Evolutionary conservation across 2,329 filamentous ascomycete genomes (phyloP), one percentile per base, ranked within the genome.

Genomic region (Cercospora sp.): DNA sequence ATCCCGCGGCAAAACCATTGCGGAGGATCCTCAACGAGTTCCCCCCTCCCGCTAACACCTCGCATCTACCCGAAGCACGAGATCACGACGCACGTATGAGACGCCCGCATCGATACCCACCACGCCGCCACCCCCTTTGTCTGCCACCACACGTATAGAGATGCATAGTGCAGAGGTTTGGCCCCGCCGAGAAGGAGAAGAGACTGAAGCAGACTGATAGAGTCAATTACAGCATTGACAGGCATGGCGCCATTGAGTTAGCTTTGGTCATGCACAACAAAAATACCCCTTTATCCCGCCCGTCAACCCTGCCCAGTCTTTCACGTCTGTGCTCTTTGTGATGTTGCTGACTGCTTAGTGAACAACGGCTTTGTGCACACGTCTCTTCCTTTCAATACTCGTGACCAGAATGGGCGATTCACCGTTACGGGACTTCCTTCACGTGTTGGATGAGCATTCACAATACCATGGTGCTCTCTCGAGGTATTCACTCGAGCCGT

Each of bases 91-190:
- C 59, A 58, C 60, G 59, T 48, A 66, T 36, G 58, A 62, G 42
- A 60, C 58, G 42, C 42, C 57, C 55, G 64, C 57, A 57, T 62
- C 58, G 58, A 61, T 66, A 61, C 33, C 58, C 58, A 36, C 40
- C 62, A 58, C 51, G 62, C 62, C 62, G 53, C 62, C n/a, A 64
- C 51, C 51, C 62, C 62, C 40, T 59, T 64, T 59, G 62, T 64
- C 62, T 64, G 62, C 62, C 62, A 42, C 62, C 62, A 42, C 62
- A 64, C 23, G 36, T 42, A 64, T 64, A 53, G 53, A 53, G 31
- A 64, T 57, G 53, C 33, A 59, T 59, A 45, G 33, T 33, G 51
- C 62, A 64, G 62, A 40, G 57, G 51, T 51, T 26, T 58, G 20
- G 51, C 23, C 20, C 31, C 55, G 28, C 51, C 40, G 62, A 64